Base-by-base conservation (phyloP, 257 asterid species). In the Avicennia marina region DNA sequence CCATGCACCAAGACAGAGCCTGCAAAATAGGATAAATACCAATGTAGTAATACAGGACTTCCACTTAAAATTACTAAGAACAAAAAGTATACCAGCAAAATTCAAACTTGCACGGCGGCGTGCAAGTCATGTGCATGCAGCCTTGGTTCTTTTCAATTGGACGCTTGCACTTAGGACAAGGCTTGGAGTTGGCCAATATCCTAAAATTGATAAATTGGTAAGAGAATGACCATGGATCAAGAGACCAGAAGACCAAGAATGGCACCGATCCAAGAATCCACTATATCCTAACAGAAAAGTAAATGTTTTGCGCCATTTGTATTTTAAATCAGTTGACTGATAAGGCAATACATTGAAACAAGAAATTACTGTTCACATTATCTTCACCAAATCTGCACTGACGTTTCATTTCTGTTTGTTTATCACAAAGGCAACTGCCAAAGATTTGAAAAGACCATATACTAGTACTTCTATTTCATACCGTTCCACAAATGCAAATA, bases 141-240 rank as follows among this genome's bases (percentile, higher is more conserved):
- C 99, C 99, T 80, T 93, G 99, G 68, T 93, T 89, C 82, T 93
- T 93, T 79, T 93, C 99, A 64, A 93, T 93, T 40, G 99, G 99
- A 38, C 99, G 90, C 78, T 93, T 93, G 84, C 99, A 93, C 80
- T 89, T 93, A 18, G 99, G 99, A 69, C 99, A 93, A 72, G 99
- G 99, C 75, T 93, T 93, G 54, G 99, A 93, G 75, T 93, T 93
- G 56, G 99, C 99, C 89, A 93, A 67, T 60, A 93, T 93, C 97
- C 99, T 93, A 65, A 41, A 22, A 72, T 27, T 18, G 21, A 64
- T 26, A 76, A 58, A 36, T 8, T 22, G 4, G 26, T 34, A 56
- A 32, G 15, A 45, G 44, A 34, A 53, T 64, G 60, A 68, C 59
- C 20, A 56, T 53, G 9, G 32, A 50, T 21, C 55, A 54, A 62